A percentile compares a stretch with the other conserved stretches of the same genome.
These are phyloP conservation scores for Geotrichum cucujoidarum DNA, from an alignment of 1,139 yeast genomes.

Conservation along the genomic window DNA sequence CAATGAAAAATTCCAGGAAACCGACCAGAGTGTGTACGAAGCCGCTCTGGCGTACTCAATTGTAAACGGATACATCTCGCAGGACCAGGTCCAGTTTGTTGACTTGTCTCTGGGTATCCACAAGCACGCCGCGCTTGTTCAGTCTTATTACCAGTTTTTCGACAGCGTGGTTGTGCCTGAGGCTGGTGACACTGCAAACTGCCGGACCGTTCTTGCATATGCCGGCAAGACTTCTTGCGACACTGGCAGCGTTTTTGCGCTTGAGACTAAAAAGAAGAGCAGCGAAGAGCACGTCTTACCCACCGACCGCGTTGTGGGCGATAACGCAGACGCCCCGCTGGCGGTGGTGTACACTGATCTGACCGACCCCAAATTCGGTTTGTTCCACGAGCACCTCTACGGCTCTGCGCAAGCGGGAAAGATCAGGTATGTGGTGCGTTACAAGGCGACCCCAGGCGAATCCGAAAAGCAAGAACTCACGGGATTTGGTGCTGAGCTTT, in stretches of 20 bases:
- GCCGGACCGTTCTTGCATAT: slow-evolving; percentile 47
- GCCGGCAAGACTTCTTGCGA: slow-evolving; percentile 55
- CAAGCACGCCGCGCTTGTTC: slow-evolving; percentile 55
- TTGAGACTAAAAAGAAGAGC: slow-evolving; percentile 41
- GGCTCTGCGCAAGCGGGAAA: slow-evolving; percentile 62
- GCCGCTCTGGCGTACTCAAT: slow-evolving; percentile 38
- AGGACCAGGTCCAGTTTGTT: slow-evolving; percentile 37
- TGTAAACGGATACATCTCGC: slow-evolving; percentile 25
- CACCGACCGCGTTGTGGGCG: slow-evolving; percentile 60
- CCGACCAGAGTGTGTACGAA: slow-evolving; percentile 42
- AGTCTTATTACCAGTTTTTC: slow-evolving; percentile 57
- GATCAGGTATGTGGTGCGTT: slow-evolving; percentile 71
- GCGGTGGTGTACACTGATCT: slow-evolving; percentile 51
- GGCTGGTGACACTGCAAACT: slow-evolving; percentile 24
- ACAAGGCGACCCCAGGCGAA: slow-evolving; percentile 41
- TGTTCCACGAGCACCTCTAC: slow-evolving; percentile 55
- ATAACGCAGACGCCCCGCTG: slow-evolving; percentile 39
- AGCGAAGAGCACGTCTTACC: slow-evolving; percentile 36
- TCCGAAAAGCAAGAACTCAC: slow-evolving; percentile 40
- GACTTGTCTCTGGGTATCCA: slow-evolving; percentile 52
- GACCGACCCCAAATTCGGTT: slow-evolving; percentile 41
- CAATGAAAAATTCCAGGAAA: slow-evolving; percentile 29
- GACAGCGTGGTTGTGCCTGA: slow-evolving; percentile 34
- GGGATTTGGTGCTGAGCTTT: slow-evolving; percentile 66
- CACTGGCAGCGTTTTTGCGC: slow-evolving; percentile 62